Percentiles rank a stretch among this genome's conserved stretches.
Conservation (phyloP, 345 rosid genomes). For the Chamaenerion angustifolium region DNA sequence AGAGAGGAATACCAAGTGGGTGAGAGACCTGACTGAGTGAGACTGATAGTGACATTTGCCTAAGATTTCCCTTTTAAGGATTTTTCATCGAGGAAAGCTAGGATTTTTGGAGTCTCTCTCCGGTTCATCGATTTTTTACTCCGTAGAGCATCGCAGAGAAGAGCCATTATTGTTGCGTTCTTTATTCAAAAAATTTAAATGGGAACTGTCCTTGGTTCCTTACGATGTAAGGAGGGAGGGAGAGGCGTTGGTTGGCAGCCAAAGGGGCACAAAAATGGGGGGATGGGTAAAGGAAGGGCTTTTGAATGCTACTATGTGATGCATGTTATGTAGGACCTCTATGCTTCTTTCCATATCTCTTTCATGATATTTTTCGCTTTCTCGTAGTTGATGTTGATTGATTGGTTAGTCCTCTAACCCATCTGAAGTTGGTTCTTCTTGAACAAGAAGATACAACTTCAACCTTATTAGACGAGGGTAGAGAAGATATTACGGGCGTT, state of each 20-base stretch:
- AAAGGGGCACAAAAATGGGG: slow-evolving; percentile 4
- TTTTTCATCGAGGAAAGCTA: slow-evolving; percentile 4
- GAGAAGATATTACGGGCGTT: no score
- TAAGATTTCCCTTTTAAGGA: slow-evolving; percentile 1
- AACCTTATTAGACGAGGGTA: no score
- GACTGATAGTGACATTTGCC: slow-evolving; percentile 2
- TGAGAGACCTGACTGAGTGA: neutral
- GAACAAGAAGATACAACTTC: no score
- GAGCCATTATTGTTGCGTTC: slow-evolving; percentile 2
- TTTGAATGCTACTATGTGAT: neutral
- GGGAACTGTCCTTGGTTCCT: slow-evolving; percentile 1
- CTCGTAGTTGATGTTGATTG: no score
- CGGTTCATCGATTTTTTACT: neutral
- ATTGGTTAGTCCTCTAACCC: no score
- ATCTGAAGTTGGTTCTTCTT: no score
- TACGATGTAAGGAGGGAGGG: neutral
- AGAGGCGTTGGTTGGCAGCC: neutral
- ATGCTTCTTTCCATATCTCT: neutral
- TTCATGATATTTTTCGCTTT: no score
- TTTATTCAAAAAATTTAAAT: neutral
- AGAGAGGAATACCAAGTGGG: slow-evolving; percentile 1
- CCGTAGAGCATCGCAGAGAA: neutral
- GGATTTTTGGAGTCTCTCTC: slow-evolving; percentile 1
- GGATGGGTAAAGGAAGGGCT: slow-evolving; percentile 3
- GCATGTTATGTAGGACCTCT: slow-evolving; percentile 8